A percentile compares a stretch with the other conserved stretches of the same genome.
These are phyloP conservation scores for Cucurbita argyrosperma DNA, from an alignment of 306 rosid genomes.

Conservation along the genomic window DNA sequence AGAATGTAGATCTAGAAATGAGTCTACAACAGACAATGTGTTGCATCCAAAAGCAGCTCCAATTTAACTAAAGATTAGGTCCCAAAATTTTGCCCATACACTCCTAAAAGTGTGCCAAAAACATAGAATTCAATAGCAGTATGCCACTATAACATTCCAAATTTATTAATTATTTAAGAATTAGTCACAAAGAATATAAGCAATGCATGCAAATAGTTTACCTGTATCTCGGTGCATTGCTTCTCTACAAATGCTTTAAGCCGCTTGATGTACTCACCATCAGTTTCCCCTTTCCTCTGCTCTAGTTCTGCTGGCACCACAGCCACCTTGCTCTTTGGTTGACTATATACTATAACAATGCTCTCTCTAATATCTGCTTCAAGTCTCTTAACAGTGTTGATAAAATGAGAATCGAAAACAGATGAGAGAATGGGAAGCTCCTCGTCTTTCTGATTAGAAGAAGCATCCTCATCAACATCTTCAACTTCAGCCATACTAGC, in stretches of 20 bases:
- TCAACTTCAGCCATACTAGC: conserved; percentile 78
- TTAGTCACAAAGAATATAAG: conserved; percentile 2
- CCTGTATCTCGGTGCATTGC: conserved; percentile 93
- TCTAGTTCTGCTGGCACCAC: conserved; percentile 90
- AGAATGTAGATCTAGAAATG: neutral
- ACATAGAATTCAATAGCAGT: neutral
- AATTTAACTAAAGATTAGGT: neutral
- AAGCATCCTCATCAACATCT: conserved; percentile 40
- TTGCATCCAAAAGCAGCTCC: neutral
- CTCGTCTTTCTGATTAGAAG: conserved; percentile 34
- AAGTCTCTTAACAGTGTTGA: conserved; percentile 37
- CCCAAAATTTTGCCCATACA: neutral
- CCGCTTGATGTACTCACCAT: conserved; percentile 66
- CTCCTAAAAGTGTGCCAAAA: neutral
- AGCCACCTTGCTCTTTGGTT: conserved; percentile 70
- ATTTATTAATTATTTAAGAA: neutral
- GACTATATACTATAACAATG: conserved; percentile 68
- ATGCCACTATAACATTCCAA: neutral
- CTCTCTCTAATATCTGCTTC: conserved; percentile 66
- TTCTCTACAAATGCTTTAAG: conserved; percentile 72
- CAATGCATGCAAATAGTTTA: neutral
- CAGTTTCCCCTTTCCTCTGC: conserved; percentile 65
- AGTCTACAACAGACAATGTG: neutral
- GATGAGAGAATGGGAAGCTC: conserved; percentile 69
- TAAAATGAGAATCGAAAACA: conserved; percentile 54